A percentile compares a stretch with the other conserved stretches of the same genome.
Conservation (phyloP, 2,329 filamentous ascomycete species). For the Pseudogymnoascus sp. region DNA sequence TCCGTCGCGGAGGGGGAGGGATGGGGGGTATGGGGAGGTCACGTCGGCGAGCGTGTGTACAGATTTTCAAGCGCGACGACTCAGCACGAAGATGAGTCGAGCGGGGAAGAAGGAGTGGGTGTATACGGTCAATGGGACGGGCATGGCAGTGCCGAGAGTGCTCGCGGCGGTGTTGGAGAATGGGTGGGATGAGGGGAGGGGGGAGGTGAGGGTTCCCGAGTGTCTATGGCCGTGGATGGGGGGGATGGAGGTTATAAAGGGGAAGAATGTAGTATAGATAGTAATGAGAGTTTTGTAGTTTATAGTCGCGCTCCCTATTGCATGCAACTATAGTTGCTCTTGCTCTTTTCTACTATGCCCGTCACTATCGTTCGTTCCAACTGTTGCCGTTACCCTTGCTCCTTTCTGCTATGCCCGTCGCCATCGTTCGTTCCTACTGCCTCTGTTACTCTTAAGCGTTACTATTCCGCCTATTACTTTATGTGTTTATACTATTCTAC, state of each 20-base stretch:
- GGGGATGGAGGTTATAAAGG: conserved; percentile 58
- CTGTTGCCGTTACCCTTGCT: too few relatives aligned
- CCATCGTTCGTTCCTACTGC: too few relatives aligned
- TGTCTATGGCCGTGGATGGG: conserved; percentile 82
- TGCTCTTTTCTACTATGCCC: too few relatives aligned
- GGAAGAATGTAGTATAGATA: background rate
- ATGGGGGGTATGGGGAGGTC: conserved; percentile 85
- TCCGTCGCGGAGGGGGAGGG: conserved; percentile 63
- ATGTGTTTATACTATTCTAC: too few relatives aligned
- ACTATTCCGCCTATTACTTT: too few relatives aligned
- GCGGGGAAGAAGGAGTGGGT: conserved; percentile 59
- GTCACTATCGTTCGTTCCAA: too few relatives aligned
- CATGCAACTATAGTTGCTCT: too few relatives aligned
- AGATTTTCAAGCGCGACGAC: conserved; percentile 82
- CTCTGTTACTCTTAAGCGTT: too few relatives aligned
- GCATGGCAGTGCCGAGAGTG: conserved; percentile 82
- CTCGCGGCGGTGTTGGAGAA: conserved; percentile 86
- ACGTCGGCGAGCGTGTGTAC: conserved; percentile 87
- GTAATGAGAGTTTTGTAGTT: too few relatives aligned
- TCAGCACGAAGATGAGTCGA: conserved; percentile 66
- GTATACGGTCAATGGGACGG: conserved; percentile 90
- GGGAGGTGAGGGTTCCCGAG: conserved; percentile 68
- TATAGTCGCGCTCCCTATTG: too few relatives aligned
- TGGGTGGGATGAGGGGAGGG: conserved; percentile 69
- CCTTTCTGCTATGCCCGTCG: too few relatives aligned